Evolutionary conservation across 164 flowering plant genomes (phyloP).

Genomic region (Saururus chinensis): DNA sequence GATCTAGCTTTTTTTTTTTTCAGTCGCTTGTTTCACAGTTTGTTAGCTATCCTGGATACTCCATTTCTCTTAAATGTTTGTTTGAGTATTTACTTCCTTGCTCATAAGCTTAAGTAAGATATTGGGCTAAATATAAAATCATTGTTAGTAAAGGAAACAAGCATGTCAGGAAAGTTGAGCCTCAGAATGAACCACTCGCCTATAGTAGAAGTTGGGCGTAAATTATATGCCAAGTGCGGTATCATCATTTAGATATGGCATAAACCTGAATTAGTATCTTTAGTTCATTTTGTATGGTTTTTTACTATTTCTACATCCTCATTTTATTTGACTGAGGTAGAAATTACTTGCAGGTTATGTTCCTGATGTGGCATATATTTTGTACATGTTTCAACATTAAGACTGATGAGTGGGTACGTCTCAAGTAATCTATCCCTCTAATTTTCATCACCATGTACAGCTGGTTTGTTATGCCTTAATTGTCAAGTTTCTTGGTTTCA

Average conservation of each 20-base stretch:
- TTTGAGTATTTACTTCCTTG: neutral
- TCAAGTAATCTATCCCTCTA: neutral
- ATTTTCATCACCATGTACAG: too few species aligned
- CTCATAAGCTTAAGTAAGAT: neutral
- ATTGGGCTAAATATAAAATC: neutral
- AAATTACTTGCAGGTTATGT: slow-evolving; percentile 27
- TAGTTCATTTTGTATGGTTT: neutral
- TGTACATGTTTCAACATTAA: slow-evolving; percentile 61
- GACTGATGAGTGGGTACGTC: slow-evolving; percentile 82
- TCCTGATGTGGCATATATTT: slow-evolving; percentile 63
- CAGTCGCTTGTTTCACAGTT: too few species aligned
- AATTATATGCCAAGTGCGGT: too few species aligned
- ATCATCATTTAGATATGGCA: neutral
- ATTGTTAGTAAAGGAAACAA: neutral
- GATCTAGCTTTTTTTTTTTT: too few species aligned
- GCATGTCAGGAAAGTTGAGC: neutral
- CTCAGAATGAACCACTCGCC: neutral
- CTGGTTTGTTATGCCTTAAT: neutral
- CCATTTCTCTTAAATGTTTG: too few species aligned
- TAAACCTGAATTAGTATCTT: neutral
- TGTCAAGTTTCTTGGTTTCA: neutral
- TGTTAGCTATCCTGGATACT: too few species aligned
- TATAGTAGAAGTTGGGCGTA: too few species aligned
- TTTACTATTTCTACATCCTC: neutral
- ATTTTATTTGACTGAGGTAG: neutral